Conservation (phyloP, 2,329 filamentous ascomycete species). For the Exophiala lecanii-corni region DNA sequence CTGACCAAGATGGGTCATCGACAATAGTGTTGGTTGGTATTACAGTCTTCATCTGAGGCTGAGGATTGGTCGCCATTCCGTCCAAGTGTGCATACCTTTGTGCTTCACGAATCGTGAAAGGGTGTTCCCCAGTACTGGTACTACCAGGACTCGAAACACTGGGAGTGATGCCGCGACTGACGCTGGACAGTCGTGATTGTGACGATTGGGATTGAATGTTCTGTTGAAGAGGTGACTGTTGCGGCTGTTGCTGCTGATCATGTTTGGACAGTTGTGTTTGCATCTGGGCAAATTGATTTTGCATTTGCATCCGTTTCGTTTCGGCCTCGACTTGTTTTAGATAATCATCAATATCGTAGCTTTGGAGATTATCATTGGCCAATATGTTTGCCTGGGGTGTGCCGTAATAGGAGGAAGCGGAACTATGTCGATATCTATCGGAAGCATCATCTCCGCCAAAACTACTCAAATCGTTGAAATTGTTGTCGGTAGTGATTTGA, state of each 20-base stretch:
- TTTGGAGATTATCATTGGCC: slow-evolving; percentile 37
- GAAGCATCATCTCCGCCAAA: slow-evolving; percentile 37
- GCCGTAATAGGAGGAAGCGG: slow-evolving; percentile 40
- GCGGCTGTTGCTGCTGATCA: slow-evolving; percentile 5
- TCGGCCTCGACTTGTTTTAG: slow-evolving; percentile 31
- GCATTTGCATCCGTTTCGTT: slow-evolving; percentile 23
- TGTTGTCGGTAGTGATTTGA: slow-evolving; percentile 30
- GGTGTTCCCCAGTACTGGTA: slow-evolving; percentile 17
- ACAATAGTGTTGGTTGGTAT: slow-evolving; percentile 11
- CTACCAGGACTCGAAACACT: slow-evolving; percentile 20
- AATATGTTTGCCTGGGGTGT: slow-evolving; percentile 39
- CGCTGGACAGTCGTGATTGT: slow-evolving; percentile 17
- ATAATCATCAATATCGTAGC: slow-evolving; percentile 42
- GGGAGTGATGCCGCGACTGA: slow-evolving; percentile 22
- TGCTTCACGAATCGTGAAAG: slow-evolving; percentile 24
- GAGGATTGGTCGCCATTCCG: slow-evolving; percentile 1
- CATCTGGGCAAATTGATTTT: slow-evolving; percentile 20
- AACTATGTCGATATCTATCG: slow-evolving; percentile 39
- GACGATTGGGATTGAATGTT: not conserved
- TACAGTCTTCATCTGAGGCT: slow-evolving; percentile 2
- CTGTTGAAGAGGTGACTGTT: slow-evolving; percentile 1
- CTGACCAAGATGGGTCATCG: slow-evolving; percentile 26
- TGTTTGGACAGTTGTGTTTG: slow-evolving; percentile 15
- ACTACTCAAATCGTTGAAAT: slow-evolving; percentile 32
- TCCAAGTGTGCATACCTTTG: slow-evolving; percentile 26